These are phyloP conservation scores for Euphorbia lathyris DNA, from an alignment of 345 rosid species.

Conservation along the genomic window DNA sequence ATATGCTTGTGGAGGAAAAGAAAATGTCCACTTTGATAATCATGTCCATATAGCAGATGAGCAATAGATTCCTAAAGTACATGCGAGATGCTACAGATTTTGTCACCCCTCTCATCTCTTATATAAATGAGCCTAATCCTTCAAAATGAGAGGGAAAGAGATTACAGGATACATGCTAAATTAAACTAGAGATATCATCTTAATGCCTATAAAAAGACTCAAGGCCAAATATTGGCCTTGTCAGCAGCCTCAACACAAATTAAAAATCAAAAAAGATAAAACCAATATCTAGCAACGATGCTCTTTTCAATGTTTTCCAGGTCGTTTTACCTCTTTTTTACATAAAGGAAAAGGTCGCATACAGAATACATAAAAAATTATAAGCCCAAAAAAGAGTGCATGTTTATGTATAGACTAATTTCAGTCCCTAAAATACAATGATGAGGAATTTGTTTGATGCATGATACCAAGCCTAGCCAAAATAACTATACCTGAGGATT, in stretches of 20 bases:
- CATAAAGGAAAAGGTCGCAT: neutral
- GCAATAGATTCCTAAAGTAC: neutral
- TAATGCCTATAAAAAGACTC: neutral
- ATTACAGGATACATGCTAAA: too few relatives aligned
- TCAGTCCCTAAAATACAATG: neutral
- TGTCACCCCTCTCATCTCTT: neutral
- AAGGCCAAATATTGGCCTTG: neutral
- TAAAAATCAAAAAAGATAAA: neutral
- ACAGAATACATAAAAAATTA: too few relatives aligned
- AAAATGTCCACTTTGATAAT: too few relatives aligned
- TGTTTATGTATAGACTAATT: neutral
- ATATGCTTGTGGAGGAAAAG: too few relatives aligned
- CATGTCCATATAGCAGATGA: too few relatives aligned
- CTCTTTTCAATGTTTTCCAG: neutral
- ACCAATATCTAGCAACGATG: neutral
- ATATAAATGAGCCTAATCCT: neutral
- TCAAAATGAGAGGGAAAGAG: neutral
- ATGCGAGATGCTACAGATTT: neutral
- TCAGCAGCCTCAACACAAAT: neutral
- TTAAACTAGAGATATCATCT: neutral
- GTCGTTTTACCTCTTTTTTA: neutral
- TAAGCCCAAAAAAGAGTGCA: neutral
- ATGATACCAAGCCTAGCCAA: neutral
- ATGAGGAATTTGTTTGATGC: neutral
- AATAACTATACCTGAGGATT: conserved; percentile 62